Conservation (phyloP, 352 stramenopile species). For the Globisporangium canariense region DNA sequence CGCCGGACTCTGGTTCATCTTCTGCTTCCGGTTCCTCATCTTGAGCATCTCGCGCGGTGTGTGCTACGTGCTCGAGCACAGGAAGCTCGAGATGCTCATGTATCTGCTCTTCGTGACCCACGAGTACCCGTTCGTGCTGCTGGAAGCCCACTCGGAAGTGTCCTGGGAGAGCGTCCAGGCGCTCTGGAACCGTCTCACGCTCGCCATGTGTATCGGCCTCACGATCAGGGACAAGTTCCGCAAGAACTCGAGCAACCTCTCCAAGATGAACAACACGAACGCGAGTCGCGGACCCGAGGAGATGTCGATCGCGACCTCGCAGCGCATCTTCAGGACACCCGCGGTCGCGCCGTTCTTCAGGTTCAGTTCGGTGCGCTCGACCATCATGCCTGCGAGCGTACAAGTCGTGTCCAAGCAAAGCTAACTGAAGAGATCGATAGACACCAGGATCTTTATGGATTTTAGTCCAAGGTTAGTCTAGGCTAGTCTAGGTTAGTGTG, state of each 20-base stretch:
- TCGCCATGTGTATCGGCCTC: conserved; percentile 23
- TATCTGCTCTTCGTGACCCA: conserved; percentile 33
- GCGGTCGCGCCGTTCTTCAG: background rate
- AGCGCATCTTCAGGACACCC: background rate
- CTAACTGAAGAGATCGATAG: background rate
- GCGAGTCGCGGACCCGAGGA: background rate
- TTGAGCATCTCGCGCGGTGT: conserved; percentile 16
- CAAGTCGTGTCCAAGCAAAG: background rate
- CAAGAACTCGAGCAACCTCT: background rate
- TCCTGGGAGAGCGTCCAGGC: conserved; percentile 38
- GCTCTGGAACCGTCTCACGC: conserved; percentile 35
- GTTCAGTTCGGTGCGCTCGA: background rate
- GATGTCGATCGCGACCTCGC: background rate
- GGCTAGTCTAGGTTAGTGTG: too few species aligned
- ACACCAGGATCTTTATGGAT: too few species aligned
- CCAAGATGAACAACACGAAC: background rate
- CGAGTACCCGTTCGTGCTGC: conserved; percentile 39
- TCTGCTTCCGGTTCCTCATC: conserved; percentile 15
- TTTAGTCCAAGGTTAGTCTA: too few species aligned
- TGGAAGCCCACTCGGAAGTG: conserved; percentile 18
- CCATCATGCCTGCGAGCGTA: background rate
- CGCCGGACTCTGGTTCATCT: background rate
- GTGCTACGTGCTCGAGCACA: background rate
- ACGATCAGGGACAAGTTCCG: conserved; percentile 16
- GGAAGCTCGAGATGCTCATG: conserved; percentile 23